Base-by-base conservation (phyloP, 2,329 filamentous ascomycete genomes). In the Colletotrichum navitas region DNA sequence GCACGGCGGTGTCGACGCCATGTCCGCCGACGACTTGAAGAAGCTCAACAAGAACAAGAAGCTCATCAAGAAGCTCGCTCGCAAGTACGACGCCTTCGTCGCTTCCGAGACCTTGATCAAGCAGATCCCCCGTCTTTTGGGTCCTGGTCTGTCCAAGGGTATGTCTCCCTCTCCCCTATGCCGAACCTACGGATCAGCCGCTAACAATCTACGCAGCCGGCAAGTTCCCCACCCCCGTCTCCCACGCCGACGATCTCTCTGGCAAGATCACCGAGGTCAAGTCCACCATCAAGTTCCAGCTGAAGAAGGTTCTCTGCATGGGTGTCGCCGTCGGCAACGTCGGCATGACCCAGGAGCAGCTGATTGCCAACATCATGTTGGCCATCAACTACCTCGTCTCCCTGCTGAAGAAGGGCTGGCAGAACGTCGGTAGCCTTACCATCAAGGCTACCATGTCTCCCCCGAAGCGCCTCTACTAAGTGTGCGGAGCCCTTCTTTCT, bases 21-120 rank as follows among this genome's bases (percentile, higher is more conserved):
- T 98, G 96, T 97, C 94, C 82, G 87, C 94, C 78, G 96, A 99
- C 82, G 96, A 99, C 87, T 88, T 99, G 88, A 99, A 99, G 94
- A 99, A 99, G 93, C 94, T 99, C 79, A 99, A 99, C 93, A 99
- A 99, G 94, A 99, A 99, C 94, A 98, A 99, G 94, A 99, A 99
- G 93, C 92, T 98, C 82, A 98, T 99, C 92, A 99, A 99, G 94
- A 99, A 99, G 93, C 93, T 99, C 78, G 96, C 96, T 76, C 94
- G 95, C 92, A 99, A 99, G 91, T 98, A 99, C 92, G 96, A 99
- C 87, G 96, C 96, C 80, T 99, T 99, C 89, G 87, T 99, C 84
- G 93, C 96, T 84, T 98, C 95, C 84, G 96, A 99, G 83, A 89
- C 93, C 82, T 89, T 99, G 83, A 98, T 99, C 92, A 98, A 97